These are phyloP conservation scores for Dalbergia oliveri DNA, from an alignment of 306 rosid genomes.

Conservation along the genomic window DNA sequence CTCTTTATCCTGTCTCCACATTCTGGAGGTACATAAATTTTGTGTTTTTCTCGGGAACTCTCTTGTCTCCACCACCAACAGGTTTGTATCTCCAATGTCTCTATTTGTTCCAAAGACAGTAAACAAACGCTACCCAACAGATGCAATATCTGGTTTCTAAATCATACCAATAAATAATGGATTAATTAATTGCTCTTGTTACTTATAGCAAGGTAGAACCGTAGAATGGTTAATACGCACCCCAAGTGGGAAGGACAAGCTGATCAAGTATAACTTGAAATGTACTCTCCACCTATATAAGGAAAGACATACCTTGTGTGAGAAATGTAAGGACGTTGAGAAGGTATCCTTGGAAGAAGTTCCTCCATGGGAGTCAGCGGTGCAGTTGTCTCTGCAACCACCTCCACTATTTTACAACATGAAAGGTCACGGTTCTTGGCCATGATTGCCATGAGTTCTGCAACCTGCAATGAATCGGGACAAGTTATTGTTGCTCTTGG, in stretches of 20 bases:
- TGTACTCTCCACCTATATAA: no score
- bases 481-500: constrained; percentile 33
- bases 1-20: no score
- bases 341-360: constrained; percentile 84
- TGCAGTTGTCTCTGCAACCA: constrained; percentile 87
- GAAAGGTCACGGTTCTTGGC: constrained; percentile 79
- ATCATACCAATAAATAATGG: constrained; percentile 42
- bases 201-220: not conserved
- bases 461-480: constrained; percentile 67
- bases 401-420: constrained; percentile 90
- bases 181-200: constrained; percentile 37
- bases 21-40: no score
- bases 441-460: constrained; percentile 87
- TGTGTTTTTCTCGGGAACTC: no score
- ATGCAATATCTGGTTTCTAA: constrained; percentile 61
- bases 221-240: not conserved
- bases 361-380: constrained; percentile 82
- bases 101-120: no score
- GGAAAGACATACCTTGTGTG: constrained; percentile 59
- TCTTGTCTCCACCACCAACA: no score
- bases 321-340: constrained; percentile 62
- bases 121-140: no score
- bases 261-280: no score
- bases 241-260: no score
- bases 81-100: no score